Evolutionary conservation across 140 eudicot genomes (phyloP).

Genomic region (Anethum foeniculum): DNA sequence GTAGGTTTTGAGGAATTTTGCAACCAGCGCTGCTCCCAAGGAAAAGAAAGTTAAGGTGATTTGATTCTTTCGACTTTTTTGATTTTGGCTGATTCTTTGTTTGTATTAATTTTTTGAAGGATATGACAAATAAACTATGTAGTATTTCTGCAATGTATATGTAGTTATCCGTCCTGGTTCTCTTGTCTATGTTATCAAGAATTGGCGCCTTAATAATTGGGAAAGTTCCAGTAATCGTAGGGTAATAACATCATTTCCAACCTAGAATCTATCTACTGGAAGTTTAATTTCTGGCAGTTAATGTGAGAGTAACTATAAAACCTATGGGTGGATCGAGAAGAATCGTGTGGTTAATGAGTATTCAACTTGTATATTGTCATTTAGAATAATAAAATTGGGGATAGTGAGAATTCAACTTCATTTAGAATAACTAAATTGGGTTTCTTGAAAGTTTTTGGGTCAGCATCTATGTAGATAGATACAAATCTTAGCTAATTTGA

Average conservation of each 20-base stretch:
- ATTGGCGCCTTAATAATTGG: not conserved
- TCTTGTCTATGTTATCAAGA: no score
- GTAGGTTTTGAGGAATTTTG: constrained; percentile 56
- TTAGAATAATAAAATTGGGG: no score
- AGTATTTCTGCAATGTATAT: no score
- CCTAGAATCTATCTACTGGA: not conserved
- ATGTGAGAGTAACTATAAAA: not conserved
- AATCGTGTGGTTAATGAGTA: not conserved
- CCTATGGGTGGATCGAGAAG: not conserved
- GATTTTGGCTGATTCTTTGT: not conserved
- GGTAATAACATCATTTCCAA: not conserved
- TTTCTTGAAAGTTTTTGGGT: not conserved
- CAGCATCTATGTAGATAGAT: not conserved
- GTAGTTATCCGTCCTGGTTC: no score
- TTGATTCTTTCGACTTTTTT: not conserved
- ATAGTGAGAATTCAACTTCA: no score
- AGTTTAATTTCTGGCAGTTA: not conserved
- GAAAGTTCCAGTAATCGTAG: not conserved
- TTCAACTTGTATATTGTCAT: not conserved
- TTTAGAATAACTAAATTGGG: not conserved
- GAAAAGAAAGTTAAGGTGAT: constrained; percentile 66
- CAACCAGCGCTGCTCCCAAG: constrained; percentile 49
- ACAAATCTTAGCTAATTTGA: not conserved
- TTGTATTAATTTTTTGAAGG: not conserved
- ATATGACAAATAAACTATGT: no score